A percentile compares a stretch with the other conserved stretches of the same genome.
Evolutionary conservation across 228 moss, liverwort and hornwort species (phyloP).

Genomic region (Sphagnum fallax): DNA sequence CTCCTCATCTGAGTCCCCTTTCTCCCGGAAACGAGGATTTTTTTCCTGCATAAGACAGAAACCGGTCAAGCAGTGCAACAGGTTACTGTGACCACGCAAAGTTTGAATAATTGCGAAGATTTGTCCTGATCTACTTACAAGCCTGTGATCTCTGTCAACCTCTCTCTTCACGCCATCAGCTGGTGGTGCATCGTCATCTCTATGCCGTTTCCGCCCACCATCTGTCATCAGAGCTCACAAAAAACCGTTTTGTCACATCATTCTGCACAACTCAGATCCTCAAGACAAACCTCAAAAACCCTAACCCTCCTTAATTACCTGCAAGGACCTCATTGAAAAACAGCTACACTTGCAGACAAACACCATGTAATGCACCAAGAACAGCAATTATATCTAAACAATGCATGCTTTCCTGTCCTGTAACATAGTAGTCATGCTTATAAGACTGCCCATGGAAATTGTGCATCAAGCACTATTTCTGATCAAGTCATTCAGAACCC

Average conservation of each 20-base stretch:
- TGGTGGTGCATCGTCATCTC: slow-evolving; percentile 85
- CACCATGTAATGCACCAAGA: not conserved
- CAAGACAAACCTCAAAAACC: not conserved
- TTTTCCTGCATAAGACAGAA: slow-evolving; percentile 48
- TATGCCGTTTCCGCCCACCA: slow-evolving; percentile 61
- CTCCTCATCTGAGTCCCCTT: slow-evolving; percentile 98
- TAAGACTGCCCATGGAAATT: too few species aligned
- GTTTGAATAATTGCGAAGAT: not conserved
- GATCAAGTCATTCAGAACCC: not conserved
- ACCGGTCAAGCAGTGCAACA: not conserved
- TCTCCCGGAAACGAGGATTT: slow-evolving; percentile 97
- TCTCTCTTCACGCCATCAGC: slow-evolving; percentile 94
- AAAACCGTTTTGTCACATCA: not conserved
- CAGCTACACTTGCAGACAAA: not conserved
- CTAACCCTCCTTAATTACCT: too few species aligned
- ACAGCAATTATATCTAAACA: not conserved
- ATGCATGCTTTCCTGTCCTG: not conserved
- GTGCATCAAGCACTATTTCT: not conserved
- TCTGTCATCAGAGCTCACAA: slow-evolving; percentile 17
- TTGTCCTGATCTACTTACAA: slow-evolving; percentile 22
- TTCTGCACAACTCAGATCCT: not conserved
- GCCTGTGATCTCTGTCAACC: slow-evolving; percentile 40
- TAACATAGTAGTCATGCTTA: too few species aligned
- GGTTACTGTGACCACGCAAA: not conserved
- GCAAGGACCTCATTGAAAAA: too few species aligned